Conservation (phyloP, 2,329 filamentous ascomycete species). For the Colletotrichum sansevieriae region DNA sequence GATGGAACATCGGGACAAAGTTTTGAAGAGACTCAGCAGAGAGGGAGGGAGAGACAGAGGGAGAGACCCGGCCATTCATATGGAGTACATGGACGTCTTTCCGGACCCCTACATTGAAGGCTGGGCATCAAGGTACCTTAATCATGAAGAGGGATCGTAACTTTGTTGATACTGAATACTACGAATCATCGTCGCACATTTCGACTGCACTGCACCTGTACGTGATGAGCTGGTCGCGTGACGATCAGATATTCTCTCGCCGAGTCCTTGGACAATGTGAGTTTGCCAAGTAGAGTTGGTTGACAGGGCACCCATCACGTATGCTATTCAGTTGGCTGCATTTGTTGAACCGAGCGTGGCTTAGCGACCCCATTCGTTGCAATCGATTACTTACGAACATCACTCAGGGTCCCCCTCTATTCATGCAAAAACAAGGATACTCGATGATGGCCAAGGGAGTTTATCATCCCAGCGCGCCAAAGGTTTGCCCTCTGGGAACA, state of each 20-base stretch:
- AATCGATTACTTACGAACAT: not conserved
- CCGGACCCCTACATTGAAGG: conserved; percentile 8
- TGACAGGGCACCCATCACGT: not conserved
- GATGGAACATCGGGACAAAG: conserved; percentile 6
- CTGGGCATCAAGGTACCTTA: conserved; percentile 9
- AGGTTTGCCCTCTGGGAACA: conserved; percentile 18
- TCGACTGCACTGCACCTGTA: no score
- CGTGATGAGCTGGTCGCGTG: not conserved
- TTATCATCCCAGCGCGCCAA: conserved; percentile 6
- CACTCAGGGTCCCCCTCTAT: conserved; percentile 12
- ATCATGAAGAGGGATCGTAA: conserved; percentile 16
- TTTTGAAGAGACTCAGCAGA: conserved; percentile 5
- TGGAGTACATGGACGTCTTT: conserved; percentile 18
- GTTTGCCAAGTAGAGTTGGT: not conserved
- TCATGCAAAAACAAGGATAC: conserved; percentile 17
- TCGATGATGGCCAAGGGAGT: conserved; percentile 2
- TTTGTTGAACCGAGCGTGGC: not conserved
- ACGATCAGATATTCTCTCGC: not conserved
- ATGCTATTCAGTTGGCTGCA: not conserved
- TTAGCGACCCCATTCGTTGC: not conserved
- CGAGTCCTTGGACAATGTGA: not conserved
- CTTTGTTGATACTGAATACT: conserved; percentile 19
- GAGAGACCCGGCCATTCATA: conserved; percentile 9
- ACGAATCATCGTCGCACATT: not conserved
- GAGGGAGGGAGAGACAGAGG: not conserved